Conservation (phyloP, 2,329 filamentous ascomycete species). For the Epichloe coenophiala region DNA sequence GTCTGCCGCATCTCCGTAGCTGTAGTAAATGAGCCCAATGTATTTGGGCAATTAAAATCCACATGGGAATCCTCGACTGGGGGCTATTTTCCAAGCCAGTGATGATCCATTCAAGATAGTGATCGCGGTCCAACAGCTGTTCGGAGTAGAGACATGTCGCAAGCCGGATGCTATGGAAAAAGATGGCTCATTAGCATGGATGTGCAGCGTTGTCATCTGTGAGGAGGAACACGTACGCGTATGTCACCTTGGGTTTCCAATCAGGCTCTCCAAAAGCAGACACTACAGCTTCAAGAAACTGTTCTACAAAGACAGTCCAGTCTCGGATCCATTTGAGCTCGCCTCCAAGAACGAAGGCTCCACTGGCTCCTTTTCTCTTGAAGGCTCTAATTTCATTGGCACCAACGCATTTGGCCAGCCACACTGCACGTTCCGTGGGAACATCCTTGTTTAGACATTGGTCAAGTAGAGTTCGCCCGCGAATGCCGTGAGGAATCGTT, state of each 20-base stretch:
- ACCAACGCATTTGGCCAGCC: slow-evolving; percentile 92
- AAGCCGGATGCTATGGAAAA: slow-evolving; percentile 52
- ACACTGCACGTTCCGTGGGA: slow-evolving; percentile 75
- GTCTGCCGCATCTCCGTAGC: slow-evolving; percentile 60
- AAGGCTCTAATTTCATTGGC: slow-evolving; percentile 88
- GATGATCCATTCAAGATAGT: slow-evolving; percentile 86
- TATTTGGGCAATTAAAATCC: slow-evolving; percentile 69
- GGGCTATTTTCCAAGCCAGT: slow-evolving; percentile 55
- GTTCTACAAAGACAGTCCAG: slow-evolving; percentile 82
- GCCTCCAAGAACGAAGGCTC: slow-evolving; percentile 60
- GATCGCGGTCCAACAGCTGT: slow-evolving; percentile 72
- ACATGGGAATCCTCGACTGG: slow-evolving; percentile 65
- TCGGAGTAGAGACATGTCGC: slow-evolving; percentile 73
- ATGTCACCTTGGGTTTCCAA: slow-evolving; percentile 71
- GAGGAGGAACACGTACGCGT: slow-evolving; percentile 49
- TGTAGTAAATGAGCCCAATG: slow-evolving; percentile 72
- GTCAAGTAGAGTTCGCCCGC: slow-evolving; percentile 75
- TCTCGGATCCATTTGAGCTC: slow-evolving; percentile 88
- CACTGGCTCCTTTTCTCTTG: slow-evolving; percentile 73
- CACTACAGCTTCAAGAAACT: slow-evolving; percentile 70
- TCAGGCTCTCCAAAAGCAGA: slow-evolving; percentile 52
- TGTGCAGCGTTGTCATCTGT: neutral
- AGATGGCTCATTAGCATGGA: neutral
- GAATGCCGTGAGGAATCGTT: slow-evolving; percentile 88
- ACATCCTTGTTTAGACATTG: slow-evolving; percentile 87